A percentile compares a stretch with the other conserved stretches of the same genome.
phyloP scores from a whole-genome alignment of 1,139 yeast species.

The Pichia sp. region DNA sequence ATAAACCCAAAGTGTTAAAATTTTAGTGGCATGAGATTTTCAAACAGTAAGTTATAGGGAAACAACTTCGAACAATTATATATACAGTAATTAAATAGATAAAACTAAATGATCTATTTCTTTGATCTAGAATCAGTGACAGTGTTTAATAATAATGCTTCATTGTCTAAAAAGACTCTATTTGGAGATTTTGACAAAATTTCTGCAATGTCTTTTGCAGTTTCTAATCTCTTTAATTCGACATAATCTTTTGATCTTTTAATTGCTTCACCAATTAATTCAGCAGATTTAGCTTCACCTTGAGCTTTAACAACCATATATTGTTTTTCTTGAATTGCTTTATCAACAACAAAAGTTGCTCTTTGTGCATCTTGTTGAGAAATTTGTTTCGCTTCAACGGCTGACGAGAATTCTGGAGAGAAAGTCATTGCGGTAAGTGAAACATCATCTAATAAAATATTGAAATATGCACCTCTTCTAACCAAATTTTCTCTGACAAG shows the following conservation, averaged over 20 bases:
- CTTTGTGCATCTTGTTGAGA: constrained; percentile 99
- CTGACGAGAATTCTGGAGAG: constrained; percentile 95
- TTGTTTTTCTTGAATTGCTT: constrained; percentile 96
- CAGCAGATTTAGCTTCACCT: constrained; percentile 98
- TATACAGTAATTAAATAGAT: not conserved
- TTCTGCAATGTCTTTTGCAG: constrained; percentile 91
- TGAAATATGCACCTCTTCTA: constrained; percentile 87
- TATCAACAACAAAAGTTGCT: constrained; percentile 94
- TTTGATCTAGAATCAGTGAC: constrained; percentile 53
- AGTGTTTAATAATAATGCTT: constrained; percentile 84
- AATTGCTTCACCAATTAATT: constrained; percentile 97
- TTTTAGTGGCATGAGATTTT: not conserved
- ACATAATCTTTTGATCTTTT: constrained; percentile 93
- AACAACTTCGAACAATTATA: not conserved
- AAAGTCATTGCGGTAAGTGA: constrained; percentile 94
- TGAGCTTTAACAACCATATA: constrained; percentile 93
- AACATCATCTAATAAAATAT: constrained; percentile 86
- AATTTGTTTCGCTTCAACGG: constrained; percentile 97
- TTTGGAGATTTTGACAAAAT: constrained; percentile 85
- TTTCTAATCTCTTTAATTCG: constrained; percentile 91
- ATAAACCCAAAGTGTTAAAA: not conserved
- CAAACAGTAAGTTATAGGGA: not conserved
- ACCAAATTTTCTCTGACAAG: constrained; percentile 85
- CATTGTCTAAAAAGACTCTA: constrained; percentile 85
- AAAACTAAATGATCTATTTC: constrained; percentile 14